Base-by-base conservation (phyloP, 257 asterid species). In the Nicotiana obtusifolia region DNA sequence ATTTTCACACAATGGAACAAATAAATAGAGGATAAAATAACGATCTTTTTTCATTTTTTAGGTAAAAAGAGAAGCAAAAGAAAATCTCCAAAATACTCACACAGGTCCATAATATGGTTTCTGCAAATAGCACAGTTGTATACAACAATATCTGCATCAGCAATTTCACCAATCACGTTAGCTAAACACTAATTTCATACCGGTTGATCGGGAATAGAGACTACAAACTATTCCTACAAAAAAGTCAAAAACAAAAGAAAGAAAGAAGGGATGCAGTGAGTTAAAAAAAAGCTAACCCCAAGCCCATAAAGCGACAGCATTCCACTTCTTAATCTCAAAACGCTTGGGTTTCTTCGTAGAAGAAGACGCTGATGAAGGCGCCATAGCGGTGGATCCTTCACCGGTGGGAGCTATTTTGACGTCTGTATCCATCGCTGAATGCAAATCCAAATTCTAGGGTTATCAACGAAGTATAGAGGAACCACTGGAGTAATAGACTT, bases 301-400 rank as follows among this genome's bases (percentile, higher is more conserved):
- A 80, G 97, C 97, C 98, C 98, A 91, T 9, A 92, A 92, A 24
- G 98, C 77, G 52, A 94, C 98, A 17, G 97, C 97, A 87, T 94
- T 94, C 97, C 97, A 92, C 90, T 92, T 92, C 81, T 92, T 94
- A 81, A 94, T 88, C 94, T 94, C 98, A 60, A 92, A 92, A 83
- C 92, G 90, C 87, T 94, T 92, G 13, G 89, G 83, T 82, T 92
- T 94, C 87, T 91, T 94, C 68, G 90, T 52, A 47, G 97, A 84
- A 57, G 82, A 87, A 57, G 92, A 62, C 33, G 77, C 33, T 0
- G 78, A 16, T 17, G 85, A 69, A 44, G 95, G 90, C 7, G 93
- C 92, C 5, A 88, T 91, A 52, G 92, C 97, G 9, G 76, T 89
- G 83, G 90, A 87, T 15, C 92, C 88, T 16, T 89, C 94, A 82